Evolutionary conservation across 176 grass and related monocot genomes (phyloP).

Genomic region (Typha latifolia): DNA sequence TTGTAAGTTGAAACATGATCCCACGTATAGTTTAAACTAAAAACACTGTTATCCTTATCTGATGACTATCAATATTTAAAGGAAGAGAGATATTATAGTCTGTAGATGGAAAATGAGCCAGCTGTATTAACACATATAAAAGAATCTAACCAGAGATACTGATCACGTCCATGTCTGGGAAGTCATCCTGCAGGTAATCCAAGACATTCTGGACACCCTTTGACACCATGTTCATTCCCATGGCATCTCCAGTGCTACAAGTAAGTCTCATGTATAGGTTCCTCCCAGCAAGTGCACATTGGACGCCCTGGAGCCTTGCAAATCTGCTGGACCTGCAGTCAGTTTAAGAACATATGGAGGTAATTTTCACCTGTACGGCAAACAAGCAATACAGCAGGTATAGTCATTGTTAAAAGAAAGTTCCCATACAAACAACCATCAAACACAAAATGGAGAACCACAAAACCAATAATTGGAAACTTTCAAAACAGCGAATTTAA

Average conservation of each 20-base stretch:
- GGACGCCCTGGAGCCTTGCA: slow-evolving; percentile 51
- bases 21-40: too few species aligned
- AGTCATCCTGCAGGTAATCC: slow-evolving; percentile 46
- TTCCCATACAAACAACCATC: background rate
- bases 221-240: slow-evolving; percentile 93
- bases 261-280: slow-evolving; percentile 70
- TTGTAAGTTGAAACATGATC: too few species aligned
- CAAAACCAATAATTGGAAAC: background rate
- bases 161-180: slow-evolving; percentile 69
- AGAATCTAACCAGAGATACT: slow-evolving; percentile 61
- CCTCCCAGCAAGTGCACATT: slow-evolving; percentile 63
- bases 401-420: background rate
- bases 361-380: background rate
- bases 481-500: background rate
- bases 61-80: too few species aligned
- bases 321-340: slow-evolving; percentile 67
- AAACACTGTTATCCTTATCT: too few species aligned
- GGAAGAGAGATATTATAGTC: too few species aligned
- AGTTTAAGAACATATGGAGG: background rate
- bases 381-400: background rate
- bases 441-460: background rate
- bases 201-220: slow-evolving; percentile 79
- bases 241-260: slow-evolving; percentile 77
- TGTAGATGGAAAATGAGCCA: background rate
- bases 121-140: slow-evolving; percentile 1